These are phyloP conservation scores for Aureobasidium sp. DNA, from an alignment of 2,329 filamentous ascomycete species.

Conservation along the genomic window DNA sequence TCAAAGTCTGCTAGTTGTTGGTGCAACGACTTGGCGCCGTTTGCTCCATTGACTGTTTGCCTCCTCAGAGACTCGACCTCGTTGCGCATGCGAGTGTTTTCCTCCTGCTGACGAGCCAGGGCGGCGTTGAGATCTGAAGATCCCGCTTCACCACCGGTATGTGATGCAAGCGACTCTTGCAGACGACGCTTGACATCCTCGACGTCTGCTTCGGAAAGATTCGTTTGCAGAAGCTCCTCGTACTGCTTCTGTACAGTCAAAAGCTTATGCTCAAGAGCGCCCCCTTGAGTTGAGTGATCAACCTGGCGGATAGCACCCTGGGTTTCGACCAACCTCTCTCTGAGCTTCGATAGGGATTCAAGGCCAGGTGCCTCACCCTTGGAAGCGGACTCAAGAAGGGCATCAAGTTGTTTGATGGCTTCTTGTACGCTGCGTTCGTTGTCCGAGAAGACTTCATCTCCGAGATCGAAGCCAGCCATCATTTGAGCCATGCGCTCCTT, in stretches of 20 bases:
- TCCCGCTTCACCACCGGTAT: slow-evolving; percentile 59
- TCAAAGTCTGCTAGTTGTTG: slow-evolving; percentile 99
- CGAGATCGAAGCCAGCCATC: slow-evolving; percentile 98
- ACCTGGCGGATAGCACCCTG: slow-evolving; percentile 90
- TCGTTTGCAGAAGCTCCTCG: slow-evolving; percentile 71
- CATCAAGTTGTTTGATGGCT: slow-evolving; percentile 76
- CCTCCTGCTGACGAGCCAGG: slow-evolving; percentile 67
- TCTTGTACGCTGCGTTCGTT: slow-evolving; percentile 81
- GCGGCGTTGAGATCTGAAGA: slow-evolving; percentile 68
- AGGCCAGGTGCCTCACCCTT: slow-evolving; percentile 62
- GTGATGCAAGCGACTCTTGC: slow-evolving; percentile 67
- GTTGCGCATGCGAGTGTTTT: slow-evolving; percentile 73
- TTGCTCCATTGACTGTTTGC: slow-evolving; percentile 53
- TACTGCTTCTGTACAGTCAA: slow-evolving; percentile 73
- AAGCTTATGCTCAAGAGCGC: slow-evolving; percentile 67
- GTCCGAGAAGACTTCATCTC: slow-evolving; percentile 84
- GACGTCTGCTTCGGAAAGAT: slow-evolving; percentile 69
- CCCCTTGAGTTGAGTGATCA: slow-evolving; percentile 70
- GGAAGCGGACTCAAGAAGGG: slow-evolving; percentile 67
- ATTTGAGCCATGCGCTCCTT: slow-evolving; percentile 99
- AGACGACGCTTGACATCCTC: slow-evolving; percentile 78
- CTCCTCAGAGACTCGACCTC: slow-evolving; percentile 79
- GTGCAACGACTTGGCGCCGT: slow-evolving; percentile 75
- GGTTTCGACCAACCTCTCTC: slow-evolving; percentile 73
- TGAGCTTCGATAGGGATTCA: slow-evolving; percentile 71